Evolutionary conservation across 2,329 filamentous ascomycete genomes (phyloP).

Genomic region (Blastomyces silverae): DNA sequence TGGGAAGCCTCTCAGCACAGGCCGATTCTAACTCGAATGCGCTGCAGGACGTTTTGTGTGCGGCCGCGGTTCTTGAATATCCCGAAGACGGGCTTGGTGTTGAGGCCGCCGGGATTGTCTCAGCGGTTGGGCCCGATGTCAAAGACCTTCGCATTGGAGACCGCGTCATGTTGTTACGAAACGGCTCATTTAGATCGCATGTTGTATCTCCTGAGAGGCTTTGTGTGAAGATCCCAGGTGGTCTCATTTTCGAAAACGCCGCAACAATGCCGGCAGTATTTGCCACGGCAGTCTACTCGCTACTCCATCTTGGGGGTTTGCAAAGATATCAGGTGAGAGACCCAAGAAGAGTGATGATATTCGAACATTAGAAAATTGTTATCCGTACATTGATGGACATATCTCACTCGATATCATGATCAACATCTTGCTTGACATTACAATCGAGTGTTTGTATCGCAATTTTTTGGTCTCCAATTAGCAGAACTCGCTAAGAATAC

Average conservation of each 20-base stretch:
- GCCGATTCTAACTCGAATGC: background rate
- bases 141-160: constrained; percentile 37
- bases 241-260: constrained; percentile 26
- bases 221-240: constrained; percentile 27
- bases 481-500: background rate
- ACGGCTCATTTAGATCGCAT: constrained; percentile 16
- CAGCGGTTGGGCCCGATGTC: constrained; percentile 28
- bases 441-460: background rate
- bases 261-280: constrained; percentile 26
- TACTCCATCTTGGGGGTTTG: constrained; percentile 24
- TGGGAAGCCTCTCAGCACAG: background rate
- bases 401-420: background rate
- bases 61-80: constrained; percentile 23
- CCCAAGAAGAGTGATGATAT: background rate
- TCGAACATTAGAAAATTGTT: background rate
- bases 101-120: constrained; percentile 39
- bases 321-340: constrained; percentile 16
- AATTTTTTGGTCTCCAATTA: background rate
- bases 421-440: no score
- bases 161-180: constrained; percentile 27
- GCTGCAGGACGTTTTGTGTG: constrained; percentile 21
- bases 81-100: constrained; percentile 37
- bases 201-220: constrained; percentile 15
- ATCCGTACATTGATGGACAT: background rate
- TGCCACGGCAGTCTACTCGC: constrained; percentile 24